These are phyloP conservation scores for Lodderomyces beijingensis DNA, from an alignment of 1,139 yeast genomes.

Conservation along the genomic window DNA sequence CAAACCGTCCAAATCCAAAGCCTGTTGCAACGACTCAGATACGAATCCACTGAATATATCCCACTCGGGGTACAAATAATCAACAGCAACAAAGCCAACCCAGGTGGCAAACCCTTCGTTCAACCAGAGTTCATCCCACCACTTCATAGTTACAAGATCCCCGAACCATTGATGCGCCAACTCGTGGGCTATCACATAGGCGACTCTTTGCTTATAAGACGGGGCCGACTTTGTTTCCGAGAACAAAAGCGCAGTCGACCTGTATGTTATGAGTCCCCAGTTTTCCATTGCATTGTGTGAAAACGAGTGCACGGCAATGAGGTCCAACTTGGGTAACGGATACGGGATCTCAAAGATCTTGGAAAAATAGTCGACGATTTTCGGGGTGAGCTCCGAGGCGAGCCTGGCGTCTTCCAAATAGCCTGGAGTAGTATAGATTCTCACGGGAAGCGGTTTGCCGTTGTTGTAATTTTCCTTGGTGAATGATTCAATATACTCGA, in stretches of 20 bases:
- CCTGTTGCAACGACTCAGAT: slow-evolving; percentile 63
- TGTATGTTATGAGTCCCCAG: slow-evolving; percentile 82
- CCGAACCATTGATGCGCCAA: slow-evolving; percentile 96
- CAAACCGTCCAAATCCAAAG: slow-evolving; percentile 66
- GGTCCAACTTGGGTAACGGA: slow-evolving; percentile 70
- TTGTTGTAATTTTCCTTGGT: slow-evolving; percentile 22
- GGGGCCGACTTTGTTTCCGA: slow-evolving; percentile 65
- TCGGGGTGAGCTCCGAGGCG: slow-evolving; percentile 64
- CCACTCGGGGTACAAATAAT: slow-evolving; percentile 81
- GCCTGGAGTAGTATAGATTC: slow-evolving; percentile 64
- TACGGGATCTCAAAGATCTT: slow-evolving; percentile 61
- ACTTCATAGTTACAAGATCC: slow-evolving; percentile 85
- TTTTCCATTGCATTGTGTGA: slow-evolving; percentile 88
- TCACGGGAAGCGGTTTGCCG: slow-evolving; percentile 64
- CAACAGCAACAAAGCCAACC: slow-evolving; percentile 81
- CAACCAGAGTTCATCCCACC: slow-evolving; percentile 94
- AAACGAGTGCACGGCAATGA: slow-evolving; percentile 73
- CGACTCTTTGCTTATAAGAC: slow-evolving; percentile 68
- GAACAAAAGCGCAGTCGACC: slow-evolving; percentile 69
- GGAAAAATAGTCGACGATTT: slow-evolving; percentile 64
- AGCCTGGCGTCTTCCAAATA: slow-evolving; percentile 56
- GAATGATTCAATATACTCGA: slow-evolving; percentile 62
- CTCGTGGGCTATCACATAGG: slow-evolving; percentile 87
- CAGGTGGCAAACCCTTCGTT: slow-evolving; percentile 89
- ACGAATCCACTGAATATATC: slow-evolving; percentile 76